phyloP scores from a whole-genome alignment of 306 rosid species.

The Acacia crassicarpa region DNA sequence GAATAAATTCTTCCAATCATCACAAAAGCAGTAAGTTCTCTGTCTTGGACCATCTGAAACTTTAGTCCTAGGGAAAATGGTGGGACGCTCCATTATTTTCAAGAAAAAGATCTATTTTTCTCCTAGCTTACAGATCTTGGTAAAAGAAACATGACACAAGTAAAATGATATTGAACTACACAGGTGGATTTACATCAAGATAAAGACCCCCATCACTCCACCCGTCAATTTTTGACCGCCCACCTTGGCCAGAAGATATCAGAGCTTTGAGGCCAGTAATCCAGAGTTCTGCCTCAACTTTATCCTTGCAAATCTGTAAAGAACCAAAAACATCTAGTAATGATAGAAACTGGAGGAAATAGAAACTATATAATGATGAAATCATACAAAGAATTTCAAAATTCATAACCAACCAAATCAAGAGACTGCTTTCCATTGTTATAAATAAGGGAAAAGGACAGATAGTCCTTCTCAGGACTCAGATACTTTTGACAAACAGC shows the following conservation, averaged over 20 bases:
- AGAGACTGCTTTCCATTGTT: neutral
- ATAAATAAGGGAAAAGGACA: neutral
- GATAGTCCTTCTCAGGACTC: neutral
- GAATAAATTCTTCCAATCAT: slow-evolving; percentile 22
- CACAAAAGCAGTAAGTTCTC: neutral
- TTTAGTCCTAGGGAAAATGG: slow-evolving; percentile 1
- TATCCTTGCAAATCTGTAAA: slow-evolving; percentile 92
- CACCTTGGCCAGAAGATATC: slow-evolving; percentile 88
- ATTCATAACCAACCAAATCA: neutral
- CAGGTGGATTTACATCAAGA: slow-evolving; percentile 69
- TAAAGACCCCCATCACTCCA: slow-evolving; percentile 93
- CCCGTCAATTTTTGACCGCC: slow-evolving; percentile 97
- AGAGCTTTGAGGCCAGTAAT: slow-evolving; percentile 86
- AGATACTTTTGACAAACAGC: neutral
- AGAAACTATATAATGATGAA: neutral
- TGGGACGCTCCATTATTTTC: slow-evolving; percentile 1
- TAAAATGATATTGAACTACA: slow-evolving; percentile 20
- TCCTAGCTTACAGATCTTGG: neutral
- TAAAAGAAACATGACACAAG: slow-evolving; percentile 15
- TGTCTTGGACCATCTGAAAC: neutral
- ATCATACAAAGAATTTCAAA: neutral
- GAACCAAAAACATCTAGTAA: neutral
- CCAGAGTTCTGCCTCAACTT: slow-evolving; percentile 96
- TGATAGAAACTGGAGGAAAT: neutral
- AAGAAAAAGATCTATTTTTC: neutral